A percentile compares a stretch with the other conserved stretches of the same genome.
Conservation (phyloP, 352 stramenopile species). For the Aphanomyces invadans region DNA sequence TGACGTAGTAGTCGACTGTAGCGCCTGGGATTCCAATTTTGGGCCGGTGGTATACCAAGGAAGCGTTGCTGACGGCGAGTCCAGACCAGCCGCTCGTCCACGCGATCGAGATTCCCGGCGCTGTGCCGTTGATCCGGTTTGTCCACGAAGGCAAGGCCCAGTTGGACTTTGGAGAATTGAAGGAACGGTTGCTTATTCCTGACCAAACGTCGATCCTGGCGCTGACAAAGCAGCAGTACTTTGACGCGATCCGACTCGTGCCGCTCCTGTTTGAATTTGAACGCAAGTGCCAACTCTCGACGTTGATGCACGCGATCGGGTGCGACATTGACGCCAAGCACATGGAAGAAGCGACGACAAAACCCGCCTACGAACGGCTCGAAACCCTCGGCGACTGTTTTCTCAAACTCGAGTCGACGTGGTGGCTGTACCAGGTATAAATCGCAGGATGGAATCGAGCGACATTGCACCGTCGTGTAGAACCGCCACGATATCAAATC, state of each 20-base stretch:
- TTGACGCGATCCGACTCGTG: slow-evolving; percentile 75
- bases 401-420: slow-evolving; percentile 79
- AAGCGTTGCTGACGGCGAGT: slow-evolving; percentile 53
- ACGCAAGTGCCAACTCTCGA: slow-evolving; percentile 80
- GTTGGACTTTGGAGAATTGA: slow-evolving; percentile 55
- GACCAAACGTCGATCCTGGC: slow-evolving; percentile 59
- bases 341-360: slow-evolving; percentile 75
- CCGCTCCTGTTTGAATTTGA: slow-evolving; percentile 83
- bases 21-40: slow-evolving; percentile 62
- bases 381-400: slow-evolving; percentile 82
- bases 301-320: slow-evolving; percentile 74
- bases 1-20: too few species aligned
- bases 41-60: slow-evolving; percentile 60
- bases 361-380: slow-evolving; percentile 70
- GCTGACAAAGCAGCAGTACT: slow-evolving; percentile 60
- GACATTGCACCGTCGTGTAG: too few species aligned
- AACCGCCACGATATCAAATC: slow-evolving; percentile 56
- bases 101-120: slow-evolving; percentile 58
- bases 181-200: slow-evolving; percentile 67
- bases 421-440: slow-evolving; percentile 78
- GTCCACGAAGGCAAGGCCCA: slow-evolving; percentile 71
- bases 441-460: too few species aligned
- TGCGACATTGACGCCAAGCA: slow-evolving; percentile 65
- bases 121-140: slow-evolving; percentile 71
- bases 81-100: slow-evolving; percentile 54